Evolutionary conservation across 352 stramenopile species (phyloP), one percentile per base, ranked within the genome.

Genomic region (Pythium utonaiense): DNA sequence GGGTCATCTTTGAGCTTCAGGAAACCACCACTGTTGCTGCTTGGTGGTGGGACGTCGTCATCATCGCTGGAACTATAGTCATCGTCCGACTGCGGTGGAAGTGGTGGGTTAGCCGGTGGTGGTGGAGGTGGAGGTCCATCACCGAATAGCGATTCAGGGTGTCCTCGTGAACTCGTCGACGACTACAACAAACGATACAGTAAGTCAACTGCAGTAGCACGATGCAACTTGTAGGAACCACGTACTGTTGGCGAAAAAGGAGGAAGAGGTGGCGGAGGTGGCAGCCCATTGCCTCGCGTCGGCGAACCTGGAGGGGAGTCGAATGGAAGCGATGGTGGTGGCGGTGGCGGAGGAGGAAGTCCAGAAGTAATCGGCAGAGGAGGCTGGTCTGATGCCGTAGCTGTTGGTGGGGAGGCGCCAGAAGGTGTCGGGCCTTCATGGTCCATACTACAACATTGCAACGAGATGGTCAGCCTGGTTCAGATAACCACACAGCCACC

Each of bases 1-100:
- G 83, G 85, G 47, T 94, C 85, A 53, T 94, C 82, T 60, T 94
- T 92, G 0, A 94, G 60, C 60, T 92, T 91, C 28, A 94, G 65
- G 49, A 89, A 71, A 2, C 67, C 72, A 27, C 62, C 60, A 8
- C 17, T 22, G 19, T 28, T n/a, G 42, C 4, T 30, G 60, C 50
- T 28, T 69, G 55, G 30, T 9, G 57, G 50, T 40, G 61, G 61
- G 19, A 53, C 65, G 53, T 77, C 71, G 9, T 83, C 76, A 10
- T 86, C 76, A 34, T 87, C 79, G 34, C 78, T 89, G 9, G 77
- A 88, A 47, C 70, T 85, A 40, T 86, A 77, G 21, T 86, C 75
- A 12, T 78, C 74, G 38, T 73, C 58, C 0, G 60, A 64, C 25
- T 74, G 60, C 28, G 72, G 60, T 1, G 73, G 70, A 19, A 78